Conservation (phyloP, 768 basidiomycete species). For the Lentinula raphanica region DNA sequence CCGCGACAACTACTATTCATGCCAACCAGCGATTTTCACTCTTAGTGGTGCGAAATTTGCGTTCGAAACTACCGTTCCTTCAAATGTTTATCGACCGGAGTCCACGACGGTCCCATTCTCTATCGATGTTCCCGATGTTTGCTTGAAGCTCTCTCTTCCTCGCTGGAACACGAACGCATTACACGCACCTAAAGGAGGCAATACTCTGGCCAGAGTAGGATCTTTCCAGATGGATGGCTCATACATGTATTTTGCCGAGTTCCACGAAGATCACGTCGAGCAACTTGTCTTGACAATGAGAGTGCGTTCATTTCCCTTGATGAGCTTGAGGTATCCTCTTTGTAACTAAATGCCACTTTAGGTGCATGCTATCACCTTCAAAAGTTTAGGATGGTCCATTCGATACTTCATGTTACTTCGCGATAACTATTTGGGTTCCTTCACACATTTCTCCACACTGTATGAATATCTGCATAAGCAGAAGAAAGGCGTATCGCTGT, state of each 20-base stretch:
- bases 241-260: constrained; percentile 69
- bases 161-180: constrained; percentile 85
- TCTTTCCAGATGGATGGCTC: constrained; percentile 57
- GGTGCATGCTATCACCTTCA: constrained; percentile 48
- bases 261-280: constrained; percentile 69
- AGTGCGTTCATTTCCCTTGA: constrained; percentile 35
- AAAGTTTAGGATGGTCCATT: constrained; percentile 81
- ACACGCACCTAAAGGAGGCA: constrained; percentile 55
- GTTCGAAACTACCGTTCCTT: constrained; percentile 52
- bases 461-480: constrained; percentile 79
- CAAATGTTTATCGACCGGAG: constrained; percentile 68
- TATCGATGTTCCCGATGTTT: constrained; percentile 53
- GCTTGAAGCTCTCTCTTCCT: constrained; percentile 64
- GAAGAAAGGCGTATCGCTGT: constrained; percentile 50
- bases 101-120: constrained; percentile 62
- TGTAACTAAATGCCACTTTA: not conserved
- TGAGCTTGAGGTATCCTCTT: not conserved
- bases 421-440: constrained; percentile 92
- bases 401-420: constrained; percentile 84
- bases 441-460: constrained; percentile 88
- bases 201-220: constrained; percentile 57
- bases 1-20: not conserved
- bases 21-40: constrained; percentile 62
- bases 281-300: constrained; percentile 63
- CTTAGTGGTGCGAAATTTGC: constrained; percentile 55